Base-by-base conservation (phyloP, 2,329 filamentous ascomycete species). In the Corinectria fuckeliana region DNA sequence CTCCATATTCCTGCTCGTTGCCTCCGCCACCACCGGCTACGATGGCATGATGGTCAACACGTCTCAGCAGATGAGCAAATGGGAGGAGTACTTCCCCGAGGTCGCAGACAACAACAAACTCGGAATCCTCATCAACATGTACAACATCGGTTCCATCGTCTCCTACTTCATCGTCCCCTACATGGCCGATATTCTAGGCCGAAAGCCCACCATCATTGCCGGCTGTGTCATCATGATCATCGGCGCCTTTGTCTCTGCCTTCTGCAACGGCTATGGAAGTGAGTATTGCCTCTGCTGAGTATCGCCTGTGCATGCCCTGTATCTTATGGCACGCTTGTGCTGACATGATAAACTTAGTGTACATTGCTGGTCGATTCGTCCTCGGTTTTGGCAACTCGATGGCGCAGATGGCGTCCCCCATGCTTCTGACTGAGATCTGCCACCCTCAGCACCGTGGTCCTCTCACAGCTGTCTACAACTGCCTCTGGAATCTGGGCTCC, bases 371-470 rank as follows among this genome's bases (percentile, higher is more conserved):
- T 26, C 64, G 75, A 20, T 76, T 77, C 39, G 63, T 73, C n/a
- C 72, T 78, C 58, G 89, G 89, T 62, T 90, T 91, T 67, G 88
- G 88, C 42, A 88, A 88, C 76, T 85, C 84, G 48, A 76, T 90
- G 49, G 79, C 86, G 0, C 87, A 89, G 67, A 85, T 88, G 76
- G 82, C 84, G 4, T 87, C 86, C 11, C 87, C 87, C 3, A 78
- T 90, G 49, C 79, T 90, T 7, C 80, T 90, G 10, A 86, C 85
- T 4, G 88, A 90, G 77, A 82, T 90, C 60, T 86, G 83, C 75
- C 88, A 90, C 69, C 87, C 88, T 21, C 88, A 90, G 69, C 87
- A 91, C 70, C 85, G 88, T 70, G 87, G 82, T 26, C 84, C 83
- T 25, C 80, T 90, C 47, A 90, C 87, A 1, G 81, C 87, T 13